Conservation (phyloP, 495 filamentous ascomycete genomes). For the Evansstolkia leycettana region DNA sequence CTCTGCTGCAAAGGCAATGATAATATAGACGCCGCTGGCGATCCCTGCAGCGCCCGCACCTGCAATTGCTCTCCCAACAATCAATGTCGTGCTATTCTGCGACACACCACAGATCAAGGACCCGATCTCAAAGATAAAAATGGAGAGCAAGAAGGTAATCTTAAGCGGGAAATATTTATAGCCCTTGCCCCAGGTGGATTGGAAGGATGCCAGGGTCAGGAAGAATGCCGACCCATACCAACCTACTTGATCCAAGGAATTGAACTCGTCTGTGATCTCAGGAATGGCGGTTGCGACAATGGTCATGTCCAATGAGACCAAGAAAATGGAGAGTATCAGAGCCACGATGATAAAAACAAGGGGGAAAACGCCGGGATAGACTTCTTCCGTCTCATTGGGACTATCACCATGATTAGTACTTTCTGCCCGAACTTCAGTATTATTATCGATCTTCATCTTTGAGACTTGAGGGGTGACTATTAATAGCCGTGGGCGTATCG, state of each 20-base stretch:
- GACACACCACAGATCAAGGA: slow-evolving; percentile 31
- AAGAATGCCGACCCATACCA: slow-evolving; percentile 49
- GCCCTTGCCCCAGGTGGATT: slow-evolving; percentile 38
- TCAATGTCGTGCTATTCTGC: slow-evolving; percentile 14
- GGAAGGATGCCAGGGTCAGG: slow-evolving; percentile 39
- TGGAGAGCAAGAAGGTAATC: slow-evolving; percentile 36
- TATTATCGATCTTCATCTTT: too few relatives aligned
- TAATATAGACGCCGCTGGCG: slow-evolving; percentile 15
- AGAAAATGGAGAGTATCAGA: slow-evolving; percentile 30
- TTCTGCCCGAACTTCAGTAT: too few relatives aligned
- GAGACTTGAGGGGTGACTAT: too few relatives aligned
- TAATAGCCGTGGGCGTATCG: too few relatives aligned
- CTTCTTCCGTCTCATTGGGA: too few relatives aligned
- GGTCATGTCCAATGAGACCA: slow-evolving; percentile 35
- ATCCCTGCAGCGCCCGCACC: slow-evolving; percentile 18
- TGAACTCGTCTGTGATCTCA: slow-evolving; percentile 36
- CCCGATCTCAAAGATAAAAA: slow-evolving; percentile 63
- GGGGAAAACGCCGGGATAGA: slow-evolving; percentile 19
- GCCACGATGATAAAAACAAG: slow-evolving; percentile 30
- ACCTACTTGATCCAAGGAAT: slow-evolving; percentile 28
- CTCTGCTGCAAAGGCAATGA: slow-evolving; percentile 27
- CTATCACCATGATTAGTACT: too few relatives aligned
- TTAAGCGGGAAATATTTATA: slow-evolving; percentile 45
- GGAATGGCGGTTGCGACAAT: slow-evolving; percentile 37
- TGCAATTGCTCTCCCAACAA: slow-evolving; percentile 24